Percentiles rank a stretch among this genome's conserved stretches.
Evolutionary conservation across 2,329 filamentous ascomycete genomes (phyloP).

Genomic region (Fusarium longipes): DNA sequence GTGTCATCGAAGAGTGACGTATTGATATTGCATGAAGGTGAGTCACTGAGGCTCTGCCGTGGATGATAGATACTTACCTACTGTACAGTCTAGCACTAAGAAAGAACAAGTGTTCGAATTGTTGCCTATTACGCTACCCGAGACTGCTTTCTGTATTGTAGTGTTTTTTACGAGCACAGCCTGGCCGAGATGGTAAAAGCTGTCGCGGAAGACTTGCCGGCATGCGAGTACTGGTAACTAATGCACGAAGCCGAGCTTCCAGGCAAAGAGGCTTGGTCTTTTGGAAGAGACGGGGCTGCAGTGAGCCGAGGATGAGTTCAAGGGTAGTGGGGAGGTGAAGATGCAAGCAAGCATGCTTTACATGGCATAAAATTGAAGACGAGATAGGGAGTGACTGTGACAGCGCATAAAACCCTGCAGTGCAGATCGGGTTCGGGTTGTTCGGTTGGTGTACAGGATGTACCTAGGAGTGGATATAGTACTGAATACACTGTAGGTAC

Average conservation of each 20-base stretch:
- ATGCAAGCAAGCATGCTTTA: constrained; percentile 1
- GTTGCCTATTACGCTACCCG: constrained; percentile 10
- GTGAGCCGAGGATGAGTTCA: constrained; percentile 17
- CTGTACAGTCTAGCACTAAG: constrained; percentile 19
- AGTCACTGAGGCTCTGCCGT: too few species aligned
- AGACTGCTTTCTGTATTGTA: neutral
- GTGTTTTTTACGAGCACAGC: constrained; percentile 32
- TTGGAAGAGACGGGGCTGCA: constrained; percentile 12
- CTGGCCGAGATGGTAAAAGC: constrained; percentile 16
- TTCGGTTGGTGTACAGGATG: constrained; percentile 27
- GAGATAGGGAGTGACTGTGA: neutral
- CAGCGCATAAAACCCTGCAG: constrained; percentile 25
- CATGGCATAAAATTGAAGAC: neutral
- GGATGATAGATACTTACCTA: too few species aligned
- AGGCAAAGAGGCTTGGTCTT: constrained; percentile 20
- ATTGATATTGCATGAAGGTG: constrained; percentile 14
- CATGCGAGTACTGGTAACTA: constrained; percentile 14
- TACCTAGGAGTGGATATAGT: neutral
- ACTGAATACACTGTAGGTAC: neutral
- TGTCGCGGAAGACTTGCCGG: constrained; percentile 28
- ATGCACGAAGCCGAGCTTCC: constrained; percentile 30
- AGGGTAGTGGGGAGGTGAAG: constrained; percentile 9
- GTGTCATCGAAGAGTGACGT: constrained; percentile 9
- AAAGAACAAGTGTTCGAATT: constrained; percentile 2
- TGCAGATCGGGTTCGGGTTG: constrained; percentile 28